Evolutionary conservation across 176 grass and related monocot genomes (phyloP).

Genomic region (Urochloa ruziziensis): DNA sequence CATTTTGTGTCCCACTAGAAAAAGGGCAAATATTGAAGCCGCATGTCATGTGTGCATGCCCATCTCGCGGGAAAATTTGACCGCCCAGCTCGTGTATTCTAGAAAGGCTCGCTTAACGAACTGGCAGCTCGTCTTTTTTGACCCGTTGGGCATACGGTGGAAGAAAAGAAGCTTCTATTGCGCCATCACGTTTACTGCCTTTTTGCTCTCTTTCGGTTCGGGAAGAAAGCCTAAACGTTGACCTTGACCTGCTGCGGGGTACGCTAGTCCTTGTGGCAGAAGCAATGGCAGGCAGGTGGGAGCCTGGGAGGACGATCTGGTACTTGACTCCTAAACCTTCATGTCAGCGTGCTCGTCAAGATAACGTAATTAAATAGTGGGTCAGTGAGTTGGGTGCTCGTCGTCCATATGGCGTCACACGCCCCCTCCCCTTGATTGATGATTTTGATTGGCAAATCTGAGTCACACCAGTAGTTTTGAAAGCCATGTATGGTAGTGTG

Average conservation of each 20-base stretch:
- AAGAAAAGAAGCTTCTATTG: constrained; percentile 1
- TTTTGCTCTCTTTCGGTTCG: not conserved
- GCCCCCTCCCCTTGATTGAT: not conserved
- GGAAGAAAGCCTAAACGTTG: not conserved
- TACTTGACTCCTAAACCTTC: not conserved
- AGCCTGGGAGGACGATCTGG: not conserved
- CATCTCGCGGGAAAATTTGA: not conserved
- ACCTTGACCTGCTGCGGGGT: not conserved
- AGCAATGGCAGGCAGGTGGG: not conserved
- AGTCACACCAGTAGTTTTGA: too few relatives aligned
- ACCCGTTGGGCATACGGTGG: not conserved
- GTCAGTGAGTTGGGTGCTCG: not conserved
- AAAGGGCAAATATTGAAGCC: not conserved
- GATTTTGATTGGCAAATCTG: not conserved
- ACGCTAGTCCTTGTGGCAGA: not conserved
- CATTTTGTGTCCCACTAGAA: not conserved
- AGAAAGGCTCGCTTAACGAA: not conserved
- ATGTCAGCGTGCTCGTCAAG: not conserved
- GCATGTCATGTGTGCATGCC: too few relatives aligned
- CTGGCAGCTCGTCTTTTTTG: not conserved
- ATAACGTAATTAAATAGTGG: not conserved
- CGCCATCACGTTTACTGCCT: not conserved
- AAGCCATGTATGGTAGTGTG: too few relatives aligned
- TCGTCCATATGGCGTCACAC: not conserved
- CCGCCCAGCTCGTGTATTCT: not conserved